These are phyloP conservation scores for Penicillium brevicompactum DNA, from an alignment of 2,329 filamentous ascomycete species.

Conservation along the genomic window DNA sequence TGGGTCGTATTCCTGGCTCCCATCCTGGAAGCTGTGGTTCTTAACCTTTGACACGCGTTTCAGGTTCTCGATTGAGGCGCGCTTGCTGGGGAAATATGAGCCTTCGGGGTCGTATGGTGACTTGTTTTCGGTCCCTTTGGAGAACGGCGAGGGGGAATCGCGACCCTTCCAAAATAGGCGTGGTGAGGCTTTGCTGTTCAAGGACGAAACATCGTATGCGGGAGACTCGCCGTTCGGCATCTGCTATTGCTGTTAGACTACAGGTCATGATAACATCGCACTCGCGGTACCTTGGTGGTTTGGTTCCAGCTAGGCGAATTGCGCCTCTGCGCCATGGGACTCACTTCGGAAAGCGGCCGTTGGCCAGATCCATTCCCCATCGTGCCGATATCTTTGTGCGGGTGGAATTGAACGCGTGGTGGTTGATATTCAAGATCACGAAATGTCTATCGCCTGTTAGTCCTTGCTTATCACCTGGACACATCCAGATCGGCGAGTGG, in stretches of 20 bases:
- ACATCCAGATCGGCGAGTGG: slow-evolving; percentile 1
- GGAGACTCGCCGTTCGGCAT: slow-evolving; percentile 73
- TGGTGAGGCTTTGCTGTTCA: slow-evolving; percentile 67
- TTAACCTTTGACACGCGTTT: slow-evolving; percentile 94
- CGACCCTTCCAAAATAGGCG: slow-evolving; percentile 87
- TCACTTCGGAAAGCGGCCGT: slow-evolving; percentile 85
- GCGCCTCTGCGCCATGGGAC: slow-evolving; percentile 78
- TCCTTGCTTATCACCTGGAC: slow-evolving; percentile 5
- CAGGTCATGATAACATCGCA: background rate
- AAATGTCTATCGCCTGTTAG: slow-evolving; percentile 17
- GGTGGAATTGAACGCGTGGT: background rate
- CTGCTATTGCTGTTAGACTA: slow-evolving; percentile 55
- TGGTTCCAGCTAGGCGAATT: slow-evolving; percentile 94
- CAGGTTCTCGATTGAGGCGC: slow-evolving; percentile 91
- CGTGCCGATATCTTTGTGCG: slow-evolving; percentile 61
- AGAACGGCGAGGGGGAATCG: slow-evolving; percentile 67
- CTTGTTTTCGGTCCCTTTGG: slow-evolving; percentile 70
- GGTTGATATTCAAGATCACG: slow-evolving; percentile 5
- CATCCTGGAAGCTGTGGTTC: slow-evolving; percentile 94
- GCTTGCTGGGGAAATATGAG: slow-evolving; percentile 72
- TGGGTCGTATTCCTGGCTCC: slow-evolving; percentile 90
- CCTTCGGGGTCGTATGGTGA: slow-evolving; percentile 60
- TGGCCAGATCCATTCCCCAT: slow-evolving; percentile 61
- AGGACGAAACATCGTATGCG: slow-evolving; percentile 82
- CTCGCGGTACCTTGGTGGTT: slow-evolving; percentile 63